These are phyloP conservation scores for Sporormia fimetaria DNA, from an alignment of 495 filamentous ascomycete species.

Conservation along the genomic window DNA sequence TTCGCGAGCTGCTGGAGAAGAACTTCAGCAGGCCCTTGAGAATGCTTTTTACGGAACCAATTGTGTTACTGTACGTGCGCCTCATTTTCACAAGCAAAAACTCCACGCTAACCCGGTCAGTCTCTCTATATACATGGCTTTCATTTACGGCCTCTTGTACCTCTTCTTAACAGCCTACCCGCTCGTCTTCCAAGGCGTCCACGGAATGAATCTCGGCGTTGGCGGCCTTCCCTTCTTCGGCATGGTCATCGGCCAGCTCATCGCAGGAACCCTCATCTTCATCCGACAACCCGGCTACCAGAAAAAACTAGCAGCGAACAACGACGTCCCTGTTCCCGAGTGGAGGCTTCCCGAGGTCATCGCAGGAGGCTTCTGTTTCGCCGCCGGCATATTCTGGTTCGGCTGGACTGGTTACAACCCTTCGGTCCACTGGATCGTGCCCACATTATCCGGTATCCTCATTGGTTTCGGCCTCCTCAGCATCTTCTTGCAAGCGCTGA, in stretches of 20 bases:
- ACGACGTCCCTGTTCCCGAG: slow-evolving; percentile 65
- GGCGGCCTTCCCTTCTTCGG: slow-evolving; percentile 70
- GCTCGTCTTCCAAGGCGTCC: slow-evolving; percentile 62
- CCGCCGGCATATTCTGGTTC: slow-evolving; percentile 76
- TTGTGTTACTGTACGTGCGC: slow-evolving; percentile 56
- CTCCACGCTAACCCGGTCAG: too few relatives aligned
- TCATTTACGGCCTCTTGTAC: slow-evolving; percentile 54
- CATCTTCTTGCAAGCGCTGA: slow-evolving; percentile 76
- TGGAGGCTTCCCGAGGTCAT: slow-evolving; percentile 78
- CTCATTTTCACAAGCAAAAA: too few relatives aligned
- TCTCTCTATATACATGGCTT: slow-evolving; percentile 67
- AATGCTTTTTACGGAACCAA: slow-evolving; percentile 70
- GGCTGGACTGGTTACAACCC: slow-evolving; percentile 61
- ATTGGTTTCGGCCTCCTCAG: slow-evolving; percentile 56
- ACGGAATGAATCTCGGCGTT: slow-evolving; percentile 54
- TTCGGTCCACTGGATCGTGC: slow-evolving; percentile 70
- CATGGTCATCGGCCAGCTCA: slow-evolving; percentile 62
- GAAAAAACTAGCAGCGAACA: slow-evolving; percentile 47
- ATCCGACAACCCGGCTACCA: slow-evolving; percentile 55
- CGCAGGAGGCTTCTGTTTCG: slow-evolving; percentile 60
- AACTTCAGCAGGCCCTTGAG: slow-evolving; percentile 74
- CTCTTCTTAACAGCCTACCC: slow-evolving; percentile 74
- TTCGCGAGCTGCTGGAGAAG: slow-evolving; percentile 65
- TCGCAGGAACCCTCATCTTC: slow-evolving; percentile 55
- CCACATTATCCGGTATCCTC: slow-evolving; percentile 56